phyloP scores from a whole-genome alignment of 73 alveolate genomes.

The Tetrahymena malaccensis region DNA sequence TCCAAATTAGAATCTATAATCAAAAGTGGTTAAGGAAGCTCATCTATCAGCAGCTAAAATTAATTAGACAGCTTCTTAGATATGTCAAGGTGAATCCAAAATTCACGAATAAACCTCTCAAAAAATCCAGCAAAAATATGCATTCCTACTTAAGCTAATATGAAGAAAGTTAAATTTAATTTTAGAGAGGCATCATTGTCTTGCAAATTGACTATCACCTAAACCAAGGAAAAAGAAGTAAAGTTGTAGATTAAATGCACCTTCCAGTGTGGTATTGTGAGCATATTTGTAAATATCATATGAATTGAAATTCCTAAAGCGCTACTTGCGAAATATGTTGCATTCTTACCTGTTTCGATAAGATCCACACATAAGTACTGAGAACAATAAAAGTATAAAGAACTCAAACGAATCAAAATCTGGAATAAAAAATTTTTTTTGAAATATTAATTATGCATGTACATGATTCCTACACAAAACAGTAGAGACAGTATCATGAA shows the following conservation, averaged over 20 bases:
- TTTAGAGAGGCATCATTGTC: not conserved
- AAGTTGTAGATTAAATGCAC: not conserved
- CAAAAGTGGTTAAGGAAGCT: not conserved
- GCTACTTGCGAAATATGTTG: not conserved
- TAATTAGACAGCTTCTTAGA: not conserved
- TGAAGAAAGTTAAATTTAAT: not conserved
- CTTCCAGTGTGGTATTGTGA: not conserved
- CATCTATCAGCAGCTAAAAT: not conserved
- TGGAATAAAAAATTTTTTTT: not conserved
- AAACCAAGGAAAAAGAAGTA: not conserved
- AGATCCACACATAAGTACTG: not conserved
- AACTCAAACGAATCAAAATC: not conserved
- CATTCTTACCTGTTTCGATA: not conserved
- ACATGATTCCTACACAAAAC: not conserved
- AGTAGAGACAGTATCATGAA: not conserved
- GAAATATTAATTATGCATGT: not conserved
- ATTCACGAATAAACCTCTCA: not conserved
- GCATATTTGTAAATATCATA: not conserved
- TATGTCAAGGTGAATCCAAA: not conserved
- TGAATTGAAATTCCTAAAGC: not conserved
- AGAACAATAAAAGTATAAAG: not conserved
- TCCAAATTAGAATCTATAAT: not conserved
- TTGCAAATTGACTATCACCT: not conserved
- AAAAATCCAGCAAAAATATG: not conserved
- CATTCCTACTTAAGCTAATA: not conserved